These are phyloP conservation scores for Gynandropsis gynandra DNA, from an alignment of 345 rosid species.

Conservation along the genomic window DNA sequence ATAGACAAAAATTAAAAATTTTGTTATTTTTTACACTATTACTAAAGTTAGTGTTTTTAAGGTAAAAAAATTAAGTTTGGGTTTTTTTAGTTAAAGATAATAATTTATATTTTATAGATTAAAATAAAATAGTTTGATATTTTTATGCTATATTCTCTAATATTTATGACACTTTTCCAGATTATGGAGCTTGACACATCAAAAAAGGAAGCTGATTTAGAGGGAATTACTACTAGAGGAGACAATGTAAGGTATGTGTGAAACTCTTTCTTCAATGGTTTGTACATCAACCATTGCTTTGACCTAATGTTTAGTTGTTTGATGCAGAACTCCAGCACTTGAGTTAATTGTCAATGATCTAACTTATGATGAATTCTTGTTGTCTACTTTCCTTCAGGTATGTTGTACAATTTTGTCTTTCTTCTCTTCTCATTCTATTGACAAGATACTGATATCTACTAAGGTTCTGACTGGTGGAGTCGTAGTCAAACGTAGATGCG, in stretches of 20 bases:
- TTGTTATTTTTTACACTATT: no score
- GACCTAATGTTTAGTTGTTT: slow-evolving; percentile 17
- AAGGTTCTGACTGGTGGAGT: no score
- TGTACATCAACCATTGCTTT: slow-evolving; percentile 9
- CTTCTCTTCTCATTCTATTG: no score
- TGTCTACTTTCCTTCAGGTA: slow-evolving; percentile 65
- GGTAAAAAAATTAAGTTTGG: no score
- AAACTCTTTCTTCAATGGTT: slow-evolving; percentile 5
- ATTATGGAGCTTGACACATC: slow-evolving; percentile 73
- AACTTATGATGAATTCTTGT: slow-evolving; percentile 46
- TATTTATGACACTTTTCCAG: slow-evolving; percentile 29
- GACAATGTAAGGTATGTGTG: slow-evolving; percentile 63
- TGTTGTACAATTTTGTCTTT: neutral
- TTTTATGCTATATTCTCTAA: slow-evolving; percentile 11
- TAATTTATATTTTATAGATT: no score
- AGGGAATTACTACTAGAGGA: slow-evolving; percentile 55
- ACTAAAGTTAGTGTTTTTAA: slow-evolving; percentile 7
- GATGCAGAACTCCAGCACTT: slow-evolving; percentile 56
- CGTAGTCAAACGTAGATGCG: no score
- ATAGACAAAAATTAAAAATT: no score
- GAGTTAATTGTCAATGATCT: slow-evolving; percentile 71
- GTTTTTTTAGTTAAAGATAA: no score
- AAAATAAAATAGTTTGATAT: no score
- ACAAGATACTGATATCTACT: no score
- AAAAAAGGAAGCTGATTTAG: slow-evolving; percentile 54